Evolutionary conservation across 768 basidiomycete species (phyloP), one percentile per base, ranked within the genome.

Genomic region (Collybia nuda): DNA sequence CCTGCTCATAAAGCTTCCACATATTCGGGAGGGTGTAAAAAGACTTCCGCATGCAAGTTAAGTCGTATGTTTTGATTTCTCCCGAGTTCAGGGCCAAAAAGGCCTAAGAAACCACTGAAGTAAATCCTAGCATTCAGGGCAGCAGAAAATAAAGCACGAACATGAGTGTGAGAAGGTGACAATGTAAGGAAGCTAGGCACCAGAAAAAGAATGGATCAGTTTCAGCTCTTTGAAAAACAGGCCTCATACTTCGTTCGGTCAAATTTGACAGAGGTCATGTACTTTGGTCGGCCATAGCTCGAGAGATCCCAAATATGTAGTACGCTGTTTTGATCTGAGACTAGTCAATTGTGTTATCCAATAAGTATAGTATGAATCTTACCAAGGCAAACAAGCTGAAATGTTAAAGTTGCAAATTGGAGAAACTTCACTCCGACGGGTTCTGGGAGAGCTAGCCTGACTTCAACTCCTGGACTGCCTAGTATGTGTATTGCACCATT

Each of bases 121-220:
- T 32, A 11, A 32, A 32, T 32, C 12, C 9, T 32, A 11, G 32
- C 32, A 32, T 5, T 11, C 14, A 32, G 32, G 6, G 12, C 12
- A 37, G 51, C 26, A 21, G 49, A 36, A 47, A 44, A 38, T 42
- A 7, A 29, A 39, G 51, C 24, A 71, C 78, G 43, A 59, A 90
- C 86, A 70, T 91, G 90, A 5, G 82, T 77, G 61, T 88, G 86
- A 11, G 82, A 82, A 3, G 90, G 83, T 1, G 86, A 86, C 12
- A 84, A 59, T 4, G 79, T 75, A 39, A 91, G 59, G 24, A 77
- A 81, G 57, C 87, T 86, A 66, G 7, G 32, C 14, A 51, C 6
- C 3, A 46, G 26, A 11, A 11, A 32, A 6, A 11, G 32, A 11
- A 32, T 9, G 6, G 32, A 6, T 32, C 14, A 32, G 14, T 32